Percentiles rank a stretch among this genome's conserved stretches.
phyloP scores from a whole-genome alignment of 1,284 basidiomycete species.

The Bondarzewia mesenterica region DNA sequence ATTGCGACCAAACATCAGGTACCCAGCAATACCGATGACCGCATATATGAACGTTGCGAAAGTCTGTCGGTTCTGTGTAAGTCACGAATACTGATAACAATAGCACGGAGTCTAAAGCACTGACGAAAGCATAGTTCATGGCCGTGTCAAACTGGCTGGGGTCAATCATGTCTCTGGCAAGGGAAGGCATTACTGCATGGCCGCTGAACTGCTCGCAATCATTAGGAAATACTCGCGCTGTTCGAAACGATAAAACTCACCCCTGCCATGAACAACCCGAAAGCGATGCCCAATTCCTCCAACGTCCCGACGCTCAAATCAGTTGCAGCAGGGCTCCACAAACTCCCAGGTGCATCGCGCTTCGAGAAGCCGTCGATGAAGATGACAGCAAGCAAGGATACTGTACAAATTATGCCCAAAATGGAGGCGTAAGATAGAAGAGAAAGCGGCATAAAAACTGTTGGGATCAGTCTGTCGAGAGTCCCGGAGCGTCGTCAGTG shows the following conservation, averaged over 20 bases:
- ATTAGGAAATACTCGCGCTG: neutral
- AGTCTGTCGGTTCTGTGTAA: slow-evolving; percentile 39
- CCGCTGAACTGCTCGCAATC: slow-evolving; percentile 64
- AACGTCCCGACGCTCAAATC: slow-evolving; percentile 47
- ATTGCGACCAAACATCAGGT: slow-evolving; percentile 82
- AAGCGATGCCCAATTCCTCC: slow-evolving; percentile 64
- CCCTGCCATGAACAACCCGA: slow-evolving; percentile 94
- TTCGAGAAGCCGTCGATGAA: slow-evolving; percentile 83
- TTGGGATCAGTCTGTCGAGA: slow-evolving; percentile 68
- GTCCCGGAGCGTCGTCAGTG: neutral
- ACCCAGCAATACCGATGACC: slow-evolving; percentile 79
- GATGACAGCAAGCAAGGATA: slow-evolving; percentile 75
- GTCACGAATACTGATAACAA: slow-evolving; percentile 5
- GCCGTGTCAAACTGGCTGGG: slow-evolving; percentile 77
- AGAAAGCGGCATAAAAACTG: slow-evolving; percentile 77
- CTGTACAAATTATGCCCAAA: slow-evolving; percentile 73
- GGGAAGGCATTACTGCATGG: slow-evolving; percentile 86
- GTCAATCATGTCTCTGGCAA: slow-evolving; percentile 87
- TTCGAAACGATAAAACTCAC: slow-evolving; percentile 32
- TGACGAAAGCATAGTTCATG: slow-evolving; percentile 79
- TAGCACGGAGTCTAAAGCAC: slow-evolving; percentile 16
- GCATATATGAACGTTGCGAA: slow-evolving; percentile 76
- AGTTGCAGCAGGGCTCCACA: slow-evolving; percentile 72
- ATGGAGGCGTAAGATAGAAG: slow-evolving; percentile 83
- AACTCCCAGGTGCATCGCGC: slow-evolving; percentile 70